These are phyloP conservation scores for Jamesozyma gamospora DNA, from an alignment of 805 yeast genomes.

Conservation along the genomic window DNA sequence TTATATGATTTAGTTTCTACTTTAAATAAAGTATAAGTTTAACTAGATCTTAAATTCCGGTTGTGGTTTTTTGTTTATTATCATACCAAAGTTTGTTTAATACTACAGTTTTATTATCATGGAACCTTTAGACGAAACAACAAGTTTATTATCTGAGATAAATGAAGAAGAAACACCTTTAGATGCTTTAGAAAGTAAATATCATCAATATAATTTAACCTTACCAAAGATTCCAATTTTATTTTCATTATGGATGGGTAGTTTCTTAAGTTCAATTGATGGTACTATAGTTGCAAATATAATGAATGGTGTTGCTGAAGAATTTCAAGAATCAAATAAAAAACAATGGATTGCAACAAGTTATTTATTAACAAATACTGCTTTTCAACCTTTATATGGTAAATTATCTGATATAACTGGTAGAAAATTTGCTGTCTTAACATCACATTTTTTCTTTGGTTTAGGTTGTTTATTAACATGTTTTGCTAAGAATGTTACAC, in stretches of 20 bases:
- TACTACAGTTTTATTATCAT: constrained; percentile 3
- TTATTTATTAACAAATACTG: constrained; percentile 51
- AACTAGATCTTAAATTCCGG: too few relatives aligned
- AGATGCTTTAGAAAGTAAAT: constrained; percentile 17
- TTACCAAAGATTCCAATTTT: constrained; percentile 26
- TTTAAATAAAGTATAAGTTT: too few relatives aligned
- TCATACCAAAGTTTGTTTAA: too few relatives aligned
- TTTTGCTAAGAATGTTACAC: constrained; percentile 24
- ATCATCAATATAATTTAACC: constrained; percentile 19
- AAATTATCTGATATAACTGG: constrained; percentile 49
- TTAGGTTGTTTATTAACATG: constrained; percentile 39
- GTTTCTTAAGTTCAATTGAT: constrained; percentile 38
- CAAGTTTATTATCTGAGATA: constrained; percentile 8
- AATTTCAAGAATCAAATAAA: constrained; percentile 38
- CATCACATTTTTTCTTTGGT: constrained; percentile 35
- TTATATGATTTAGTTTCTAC: too few relatives aligned
- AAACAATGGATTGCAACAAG: constrained; percentile 62
- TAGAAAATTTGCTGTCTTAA: constrained; percentile 34
- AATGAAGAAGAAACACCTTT: constrained; percentile 2
- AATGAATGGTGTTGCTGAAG: constrained; percentile 39
- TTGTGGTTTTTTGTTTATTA: too few relatives aligned
- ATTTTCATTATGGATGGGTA: constrained; percentile 37
- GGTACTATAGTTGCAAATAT: constrained; percentile 41
- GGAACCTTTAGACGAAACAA: constrained; percentile 15
- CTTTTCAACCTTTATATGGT: constrained; percentile 60